Percentiles rank a stretch among this genome's conserved stretches.
Evolutionary conservation across 225 moss, liverwort and hornwort genomes (phyloP).

Genomic region (Marchantia paleacea): DNA sequence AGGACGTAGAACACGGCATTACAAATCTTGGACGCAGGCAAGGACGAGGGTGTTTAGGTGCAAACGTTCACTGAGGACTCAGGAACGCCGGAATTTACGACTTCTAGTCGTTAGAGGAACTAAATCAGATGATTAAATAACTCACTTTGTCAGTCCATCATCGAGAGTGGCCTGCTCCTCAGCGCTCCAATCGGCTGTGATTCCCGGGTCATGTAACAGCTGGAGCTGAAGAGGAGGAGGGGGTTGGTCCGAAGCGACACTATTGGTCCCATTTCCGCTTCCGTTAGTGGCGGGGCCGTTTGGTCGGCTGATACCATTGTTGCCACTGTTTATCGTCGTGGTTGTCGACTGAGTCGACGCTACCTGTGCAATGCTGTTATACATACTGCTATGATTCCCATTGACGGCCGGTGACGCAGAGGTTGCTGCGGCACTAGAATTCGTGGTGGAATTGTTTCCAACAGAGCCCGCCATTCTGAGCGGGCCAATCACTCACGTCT

Average conservation of each 20-base stretch:
- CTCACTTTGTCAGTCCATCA: slow-evolving; percentile 46
- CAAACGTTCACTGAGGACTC: too few species aligned
- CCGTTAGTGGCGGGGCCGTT: slow-evolving; percentile 30
- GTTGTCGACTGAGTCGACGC: slow-evolving; percentile 22
- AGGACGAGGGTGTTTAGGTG: too few species aligned
- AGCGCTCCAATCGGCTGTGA: slow-evolving; percentile 43
- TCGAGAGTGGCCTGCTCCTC: slow-evolving; percentile 48
- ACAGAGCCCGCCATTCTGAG: slow-evolving; percentile 31
- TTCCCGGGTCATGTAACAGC: slow-evolving; percentile 47
- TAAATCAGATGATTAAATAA: background rate
- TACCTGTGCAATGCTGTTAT: slow-evolving; percentile 16
- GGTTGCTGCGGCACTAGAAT: background rate
- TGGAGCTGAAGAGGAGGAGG: slow-evolving; percentile 34
- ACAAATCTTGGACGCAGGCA: too few species aligned
- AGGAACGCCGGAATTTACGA: too few species aligned
- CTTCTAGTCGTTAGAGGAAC: too few species aligned
- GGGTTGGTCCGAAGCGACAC: background rate
- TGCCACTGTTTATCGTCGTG: slow-evolving; percentile 22
- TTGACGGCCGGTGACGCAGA: slow-evolving; percentile 22
- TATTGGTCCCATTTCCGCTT: slow-evolving; percentile 13
- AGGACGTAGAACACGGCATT: too few species aligned
- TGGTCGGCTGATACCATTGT: slow-evolving; percentile 23
- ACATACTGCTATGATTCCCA: slow-evolving; percentile 31
- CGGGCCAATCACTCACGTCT: slow-evolving; percentile 30
- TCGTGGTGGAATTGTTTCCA: slow-evolving; percentile 4